Evolutionary conservation across 257 asterid genomes (phyloP), one percentile per base, ranked within the genome.

Genomic region (Salvia miltiorrhiza): DNA sequence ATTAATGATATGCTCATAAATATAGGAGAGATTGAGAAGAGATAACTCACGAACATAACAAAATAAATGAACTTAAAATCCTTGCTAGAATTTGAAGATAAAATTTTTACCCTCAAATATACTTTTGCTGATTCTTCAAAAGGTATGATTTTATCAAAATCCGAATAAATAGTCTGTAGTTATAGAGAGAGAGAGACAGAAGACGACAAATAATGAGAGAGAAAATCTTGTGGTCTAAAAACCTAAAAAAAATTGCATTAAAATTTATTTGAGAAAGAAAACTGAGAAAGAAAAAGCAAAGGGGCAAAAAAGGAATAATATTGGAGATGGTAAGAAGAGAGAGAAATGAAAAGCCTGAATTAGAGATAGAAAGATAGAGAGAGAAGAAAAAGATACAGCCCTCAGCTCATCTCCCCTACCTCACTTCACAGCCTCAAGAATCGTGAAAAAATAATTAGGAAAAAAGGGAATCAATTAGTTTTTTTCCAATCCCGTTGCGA

Each of bases 321-420:
- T 3, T 4, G 48, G 28, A 41, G 62, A 45, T 10, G 54, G 73
- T 16, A 40, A 23, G 64, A 54, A 60, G 71, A 65, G 82, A 56
- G 82, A 73, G 74, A 63, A 76, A 76, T 58, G 79, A 72, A 58
- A 65, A 76, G 81, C 77, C 82, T 50, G 76, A 76, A 74, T 73
- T 69, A 64, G 80, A 76, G 84, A 79, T 82, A 67, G 82, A 76
- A 73, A 58, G 80, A 79, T 75, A 79, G 82, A 77, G 77, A 73
- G 74, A 72, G 61, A 47, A 37, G 61, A 45, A 60, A 75, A 60
- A 70, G 49, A 65, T 43, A 70, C 63, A 26, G 57, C 68, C 63
- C n/a, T n/a, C n/a, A n/a, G n/a, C n/a, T 57, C 65, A 48, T 57
- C 65, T 52, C 63, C 66, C 61, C 53, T 21, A 67, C 35, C 54